A percentile compares a stretch with the other conserved stretches of the same genome.
phyloP scores from a whole-genome alignment of 768 basidiomycete species.

The Gautieria morchelliformis region DNA sequence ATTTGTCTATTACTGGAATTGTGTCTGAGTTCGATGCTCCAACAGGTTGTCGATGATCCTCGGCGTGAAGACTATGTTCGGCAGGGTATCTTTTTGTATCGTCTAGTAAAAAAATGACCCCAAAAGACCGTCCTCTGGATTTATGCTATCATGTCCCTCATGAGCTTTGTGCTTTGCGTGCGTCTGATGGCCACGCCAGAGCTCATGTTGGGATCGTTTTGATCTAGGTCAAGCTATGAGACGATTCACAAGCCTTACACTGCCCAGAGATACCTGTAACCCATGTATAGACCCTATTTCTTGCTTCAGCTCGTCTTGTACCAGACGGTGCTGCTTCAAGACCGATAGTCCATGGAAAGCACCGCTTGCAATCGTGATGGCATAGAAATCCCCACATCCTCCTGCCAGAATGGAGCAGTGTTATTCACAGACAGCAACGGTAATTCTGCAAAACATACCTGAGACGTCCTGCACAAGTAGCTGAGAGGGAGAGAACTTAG shows the following conservation, averaged over 20 bases:
- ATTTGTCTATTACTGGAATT: background rate
- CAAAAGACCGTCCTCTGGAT: background rate
- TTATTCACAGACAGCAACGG: background rate
- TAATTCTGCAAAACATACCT: constrained; percentile 38
- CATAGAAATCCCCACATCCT: constrained; percentile 96
- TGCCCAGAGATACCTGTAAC: constrained; percentile 58
- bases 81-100: constrained; percentile 60
- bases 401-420: constrained; percentile 34
- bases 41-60: constrained; percentile 57
- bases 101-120: constrained; percentile 23
- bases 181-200: background rate
- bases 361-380: constrained; percentile 79
- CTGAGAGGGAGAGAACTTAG: constrained; percentile 68
- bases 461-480: constrained; percentile 92
- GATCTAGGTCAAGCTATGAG: constrained; percentile 23
- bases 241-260: background rate
- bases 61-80: constrained; percentile 43
- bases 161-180: background rate
- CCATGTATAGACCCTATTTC: constrained; percentile 93
- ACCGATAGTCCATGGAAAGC: constrained; percentile 77
- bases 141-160: background rate
- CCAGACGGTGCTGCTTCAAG: constrained; percentile 89
- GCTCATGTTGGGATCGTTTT: constrained; percentile 27
- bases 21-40: background rate
- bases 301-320: constrained; percentile 75